Conservation (phyloP, 768 basidiomycete species). For the Kwoniella sp. region DNA sequence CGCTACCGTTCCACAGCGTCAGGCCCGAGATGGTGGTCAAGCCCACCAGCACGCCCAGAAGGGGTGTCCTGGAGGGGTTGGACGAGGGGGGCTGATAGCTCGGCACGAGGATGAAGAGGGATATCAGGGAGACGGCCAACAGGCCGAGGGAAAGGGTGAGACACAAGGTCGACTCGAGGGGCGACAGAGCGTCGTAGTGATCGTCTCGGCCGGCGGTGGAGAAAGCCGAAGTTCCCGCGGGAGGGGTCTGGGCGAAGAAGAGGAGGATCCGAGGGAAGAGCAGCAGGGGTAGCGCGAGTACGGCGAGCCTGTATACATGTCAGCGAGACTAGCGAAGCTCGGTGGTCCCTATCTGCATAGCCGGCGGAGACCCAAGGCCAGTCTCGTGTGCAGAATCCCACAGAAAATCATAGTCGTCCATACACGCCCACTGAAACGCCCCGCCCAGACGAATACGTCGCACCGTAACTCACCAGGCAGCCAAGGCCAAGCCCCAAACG, state of each 20-base stretch:
- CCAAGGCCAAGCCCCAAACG: constrained; percentile 38
- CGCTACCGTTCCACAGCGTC: constrained; percentile 28
- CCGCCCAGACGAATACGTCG: too few relatives aligned
- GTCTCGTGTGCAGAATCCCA: too few relatives aligned
- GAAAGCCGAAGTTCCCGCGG: constrained; percentile 12
- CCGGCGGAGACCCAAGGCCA: too few relatives aligned
- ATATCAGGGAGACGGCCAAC: constrained; percentile 26
- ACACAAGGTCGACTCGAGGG: constrained; percentile 41
- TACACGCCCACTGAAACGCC: too few relatives aligned
- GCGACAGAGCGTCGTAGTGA: constrained; percentile 46
- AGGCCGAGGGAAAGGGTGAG: constrained; percentile 27
- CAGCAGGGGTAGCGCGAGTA: constrained; percentile 40
- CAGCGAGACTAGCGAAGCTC: too few relatives aligned
- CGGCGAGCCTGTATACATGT: constrained; percentile 31
- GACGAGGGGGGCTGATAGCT: constrained; percentile 21
- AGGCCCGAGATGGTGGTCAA: constrained; percentile 29
- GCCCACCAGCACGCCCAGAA: constrained; percentile 35
- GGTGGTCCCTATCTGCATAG: too few relatives aligned
- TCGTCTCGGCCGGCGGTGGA: constrained; percentile 14
- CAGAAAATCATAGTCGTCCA: too few relatives aligned
- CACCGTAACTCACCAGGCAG: constrained; percentile 46
- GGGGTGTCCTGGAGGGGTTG: constrained; percentile 29
- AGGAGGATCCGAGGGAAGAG: constrained; percentile 48
- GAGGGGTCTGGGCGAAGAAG: constrained; percentile 46
- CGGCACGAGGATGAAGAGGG: constrained; percentile 31